Conservation (phyloP, 2,329 filamentous ascomycete species). For the Aspergillus candidus region DNA sequence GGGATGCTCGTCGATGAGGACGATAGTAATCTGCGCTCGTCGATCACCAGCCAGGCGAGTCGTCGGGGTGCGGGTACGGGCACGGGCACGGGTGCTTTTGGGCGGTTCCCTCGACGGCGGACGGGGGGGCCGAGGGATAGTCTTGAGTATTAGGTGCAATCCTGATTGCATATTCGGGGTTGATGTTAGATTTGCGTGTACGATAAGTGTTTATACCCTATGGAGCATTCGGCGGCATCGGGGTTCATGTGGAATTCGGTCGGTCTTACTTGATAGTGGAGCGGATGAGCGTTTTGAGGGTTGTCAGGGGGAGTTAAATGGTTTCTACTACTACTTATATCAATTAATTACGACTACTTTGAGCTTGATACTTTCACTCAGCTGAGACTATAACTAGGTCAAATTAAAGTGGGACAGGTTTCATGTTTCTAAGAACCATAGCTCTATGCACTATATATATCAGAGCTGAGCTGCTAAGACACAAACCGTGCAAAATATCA, state of each 20-base stretch:
- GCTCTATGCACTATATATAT: no score
- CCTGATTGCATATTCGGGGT: no score
- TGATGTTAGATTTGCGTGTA: neutral
- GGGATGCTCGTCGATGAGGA: slow-evolving; percentile 31
- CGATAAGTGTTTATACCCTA: neutral
- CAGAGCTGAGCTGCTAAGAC: no score
- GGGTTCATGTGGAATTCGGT: no score
- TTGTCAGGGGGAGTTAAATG: neutral
- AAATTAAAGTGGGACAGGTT: no score
- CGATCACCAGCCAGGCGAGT: slow-evolving; percentile 28
- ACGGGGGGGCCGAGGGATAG: slow-evolving; percentile 44
- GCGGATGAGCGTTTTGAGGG: no score
- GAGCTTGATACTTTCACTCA: no score
- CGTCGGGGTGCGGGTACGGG: slow-evolving; percentile 19
- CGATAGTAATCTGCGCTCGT: slow-evolving; percentile 24
- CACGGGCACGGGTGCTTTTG: slow-evolving; percentile 19
- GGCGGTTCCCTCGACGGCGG: slow-evolving; percentile 36
- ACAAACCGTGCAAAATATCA: no score
- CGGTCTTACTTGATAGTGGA: no score
- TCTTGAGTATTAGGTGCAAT: slow-evolving; percentile 39
- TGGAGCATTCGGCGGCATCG: neutral
- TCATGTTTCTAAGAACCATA: no score
- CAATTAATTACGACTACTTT: no score
- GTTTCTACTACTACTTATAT: neutral
- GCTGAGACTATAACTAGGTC: no score